phyloP scores from a whole-genome alignment of 2,329 filamentous ascomycete species.

The Penicillium corylophilum region DNA sequence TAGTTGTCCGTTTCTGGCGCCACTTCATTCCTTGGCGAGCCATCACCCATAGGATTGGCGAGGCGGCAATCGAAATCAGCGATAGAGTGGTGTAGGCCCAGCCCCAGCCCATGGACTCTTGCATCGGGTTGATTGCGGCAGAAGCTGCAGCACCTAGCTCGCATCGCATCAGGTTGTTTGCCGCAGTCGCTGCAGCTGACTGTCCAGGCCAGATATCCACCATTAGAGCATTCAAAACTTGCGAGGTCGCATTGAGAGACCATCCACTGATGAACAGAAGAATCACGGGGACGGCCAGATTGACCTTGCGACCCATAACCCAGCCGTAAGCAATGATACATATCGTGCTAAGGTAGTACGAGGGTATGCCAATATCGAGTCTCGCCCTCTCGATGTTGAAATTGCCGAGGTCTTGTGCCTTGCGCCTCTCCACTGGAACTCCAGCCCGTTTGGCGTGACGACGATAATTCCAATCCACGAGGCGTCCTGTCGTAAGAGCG shows the following conservation, averaged over 20 bases:
- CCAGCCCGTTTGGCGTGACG: slow-evolving; percentile 63
- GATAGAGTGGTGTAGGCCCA: slow-evolving; percentile 45
- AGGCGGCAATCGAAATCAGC: slow-evolving; percentile 25
- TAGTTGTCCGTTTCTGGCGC: slow-evolving; percentile 21
- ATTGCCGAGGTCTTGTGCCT: slow-evolving; percentile 25
- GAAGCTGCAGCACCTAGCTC: slow-evolving; percentile 40
- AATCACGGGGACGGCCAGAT: slow-evolving; percentile 34
- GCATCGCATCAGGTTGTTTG: slow-evolving; percentile 44
- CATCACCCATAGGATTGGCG: slow-evolving; percentile 27
- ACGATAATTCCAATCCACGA: slow-evolving; percentile 72
- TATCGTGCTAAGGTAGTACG: slow-evolving; percentile 27
- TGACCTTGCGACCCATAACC: slow-evolving; percentile 31
- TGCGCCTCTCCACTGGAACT: slow-evolving; percentile 58
- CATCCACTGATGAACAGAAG: slow-evolving; percentile 37
- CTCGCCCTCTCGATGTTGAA: slow-evolving; percentile 52
- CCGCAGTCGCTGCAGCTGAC: slow-evolving; percentile 41
- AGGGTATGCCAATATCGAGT: slow-evolving; percentile 35
- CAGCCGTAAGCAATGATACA: slow-evolving; percentile 38
- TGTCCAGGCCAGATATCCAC: slow-evolving; percentile 42
- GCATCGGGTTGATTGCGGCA: slow-evolving; percentile 42
- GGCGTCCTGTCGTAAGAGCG: slow-evolving; percentile 48
- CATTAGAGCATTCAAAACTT: slow-evolving; percentile 46
- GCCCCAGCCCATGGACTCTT: slow-evolving; percentile 38
- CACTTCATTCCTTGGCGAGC: slow-evolving; percentile 30
- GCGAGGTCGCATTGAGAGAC: slow-evolving; percentile 35